Percentiles rank a stretch among this genome's conserved stretches.
phyloP scores from a whole-genome alignment of 2,329 filamentous ascomycete genomes.

The Scedosporium apiospermum region DNA sequence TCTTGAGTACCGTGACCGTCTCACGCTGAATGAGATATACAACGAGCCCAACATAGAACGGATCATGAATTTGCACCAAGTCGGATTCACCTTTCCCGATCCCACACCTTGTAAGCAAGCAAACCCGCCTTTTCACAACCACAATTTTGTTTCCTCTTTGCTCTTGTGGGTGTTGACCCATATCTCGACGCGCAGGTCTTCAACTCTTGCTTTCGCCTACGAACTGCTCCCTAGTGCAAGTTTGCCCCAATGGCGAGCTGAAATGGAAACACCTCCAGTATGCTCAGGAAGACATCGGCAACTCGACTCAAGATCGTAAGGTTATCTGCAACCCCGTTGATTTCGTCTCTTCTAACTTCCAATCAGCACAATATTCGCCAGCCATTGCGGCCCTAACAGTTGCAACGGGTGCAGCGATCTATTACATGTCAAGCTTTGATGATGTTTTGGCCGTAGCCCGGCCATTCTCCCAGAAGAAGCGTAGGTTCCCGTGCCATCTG shows the following conservation, averaged over 20 bases:
- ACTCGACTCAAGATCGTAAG: slow-evolving; percentile 38
- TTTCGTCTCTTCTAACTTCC: not conserved
- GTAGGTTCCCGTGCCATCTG: slow-evolving; percentile 15
- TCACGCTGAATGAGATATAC: slow-evolving; percentile 60
- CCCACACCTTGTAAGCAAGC: slow-evolving; percentile 46
- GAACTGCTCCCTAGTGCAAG: slow-evolving; percentile 46
- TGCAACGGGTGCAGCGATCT: slow-evolving; percentile 34
- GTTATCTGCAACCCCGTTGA: not conserved
- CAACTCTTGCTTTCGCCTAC: slow-evolving; percentile 54
- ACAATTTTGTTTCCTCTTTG: not conserved
- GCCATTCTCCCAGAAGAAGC: slow-evolving; percentile 29
- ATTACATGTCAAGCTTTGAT: slow-evolving; percentile 47
- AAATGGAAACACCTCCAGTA: slow-evolving; percentile 50
- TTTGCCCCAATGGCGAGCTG: slow-evolving; percentile 48
- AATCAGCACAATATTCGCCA: slow-evolving; percentile 42
- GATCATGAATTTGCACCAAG: slow-evolving; percentile 63
- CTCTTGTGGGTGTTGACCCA: slow-evolving; percentile 11
- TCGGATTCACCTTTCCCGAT: slow-evolving; percentile 64
- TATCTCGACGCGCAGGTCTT: slow-evolving; percentile 29
- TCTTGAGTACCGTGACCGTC: slow-evolving; percentile 69
- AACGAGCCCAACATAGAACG: slow-evolving; percentile 53
- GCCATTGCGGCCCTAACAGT: slow-evolving; percentile 54
- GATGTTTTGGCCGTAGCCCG: slow-evolving; percentile 64
- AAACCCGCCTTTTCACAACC: not conserved
- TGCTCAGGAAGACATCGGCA: slow-evolving; percentile 33